Base-by-base conservation (phyloP, 352 stramenopile species). In the Phytophthora podocarpi region DNA sequence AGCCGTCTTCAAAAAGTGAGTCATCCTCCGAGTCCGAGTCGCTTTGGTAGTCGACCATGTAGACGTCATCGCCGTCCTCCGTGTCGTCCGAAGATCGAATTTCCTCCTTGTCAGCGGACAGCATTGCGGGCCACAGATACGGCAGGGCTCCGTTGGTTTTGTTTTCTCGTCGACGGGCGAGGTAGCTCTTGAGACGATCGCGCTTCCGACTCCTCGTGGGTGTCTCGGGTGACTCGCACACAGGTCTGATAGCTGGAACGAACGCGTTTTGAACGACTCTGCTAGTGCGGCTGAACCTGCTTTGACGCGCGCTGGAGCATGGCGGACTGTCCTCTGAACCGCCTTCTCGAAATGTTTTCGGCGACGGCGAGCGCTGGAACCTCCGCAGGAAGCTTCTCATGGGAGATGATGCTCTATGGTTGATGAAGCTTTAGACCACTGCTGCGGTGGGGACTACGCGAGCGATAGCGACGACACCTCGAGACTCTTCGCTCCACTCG, bases 11-110 rank as follows among this genome's bases (percentile, higher is more conserved):
- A 13, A 31, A 57, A 12, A 67, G 28, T 2, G 52, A 69, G 10
- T 66, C 48, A 7, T 70, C 60, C 20, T 70, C 67, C 10, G 54
- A 65, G 23, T 76, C 63, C 4, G 46, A 76, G 28, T 67, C 48
- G 35, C 57, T 48, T 7, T 52, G 48, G 35, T 46, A 72, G 30
- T 60, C 57, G 11, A 67, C 37, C 46, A 72, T 65, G 18, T 72
- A 74, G 13, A 66, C 50, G 41, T 80, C 67, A 13, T 74, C 68
- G 10, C n/a, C 23, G 1, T 68, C 53, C 18, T 67, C 64, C 10
- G 50, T 66, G 18, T 68, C 67, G n/a, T 55, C 56, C 7, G 56
- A 64, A n/a, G 45, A 63, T n/a, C 16, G 45, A 21, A 32, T 5
- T 11, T 67, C 55, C 10, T 72, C 59, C 26, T 66, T 66, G n/a